Evolutionary conservation across 1,284 basidiomycete species (phyloP).

Genomic region (Ustilago crameri): DNA sequence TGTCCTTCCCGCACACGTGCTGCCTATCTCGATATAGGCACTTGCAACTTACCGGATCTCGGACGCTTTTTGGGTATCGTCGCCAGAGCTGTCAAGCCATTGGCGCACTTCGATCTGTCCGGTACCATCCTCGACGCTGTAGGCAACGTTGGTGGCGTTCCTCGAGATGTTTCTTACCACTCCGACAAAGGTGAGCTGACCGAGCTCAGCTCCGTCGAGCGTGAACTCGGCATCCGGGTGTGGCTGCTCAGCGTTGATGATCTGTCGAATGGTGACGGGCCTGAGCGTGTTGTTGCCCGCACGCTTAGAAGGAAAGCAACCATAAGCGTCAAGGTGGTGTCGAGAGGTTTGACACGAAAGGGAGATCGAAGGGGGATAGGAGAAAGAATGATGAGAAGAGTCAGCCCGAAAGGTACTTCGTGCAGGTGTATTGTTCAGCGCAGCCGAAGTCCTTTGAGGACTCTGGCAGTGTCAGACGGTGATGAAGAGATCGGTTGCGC

Average conservation of each 20-base stretch:
- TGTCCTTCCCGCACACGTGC: conserved; percentile 1
- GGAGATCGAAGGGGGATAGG: not conserved
- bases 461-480: not conserved
- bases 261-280: conserved; percentile 85
- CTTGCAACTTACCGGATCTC: conserved; percentile 52
- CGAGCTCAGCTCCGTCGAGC: conserved; percentile 82
- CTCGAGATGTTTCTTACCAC: conserved; percentile 78
- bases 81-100: conserved; percentile 80
- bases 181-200: conserved; percentile 84
- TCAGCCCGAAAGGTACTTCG: not conserved
- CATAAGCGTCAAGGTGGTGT: conserved; percentile 3
- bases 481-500: conserved; percentile 4
- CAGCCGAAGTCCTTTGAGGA: not conserved
- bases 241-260: conserved; percentile 80
- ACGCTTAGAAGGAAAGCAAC: conserved; percentile 18
- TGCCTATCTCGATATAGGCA: not conserved
- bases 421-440: not conserved
- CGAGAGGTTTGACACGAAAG: not conserved
- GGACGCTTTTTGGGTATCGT: conserved; percentile 69
- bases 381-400: not conserved
- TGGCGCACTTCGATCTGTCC: conserved; percentile 86
- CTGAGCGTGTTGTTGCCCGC: conserved; percentile 72
- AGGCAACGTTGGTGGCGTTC: conserved; percentile 84
- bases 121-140: conserved; percentile 87
- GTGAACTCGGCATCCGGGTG: conserved; percentile 89